These are phyloP conservation scores for Tanacetum coccineum DNA, from an alignment of 129 eudicot species.

Conservation along the genomic window DNA sequence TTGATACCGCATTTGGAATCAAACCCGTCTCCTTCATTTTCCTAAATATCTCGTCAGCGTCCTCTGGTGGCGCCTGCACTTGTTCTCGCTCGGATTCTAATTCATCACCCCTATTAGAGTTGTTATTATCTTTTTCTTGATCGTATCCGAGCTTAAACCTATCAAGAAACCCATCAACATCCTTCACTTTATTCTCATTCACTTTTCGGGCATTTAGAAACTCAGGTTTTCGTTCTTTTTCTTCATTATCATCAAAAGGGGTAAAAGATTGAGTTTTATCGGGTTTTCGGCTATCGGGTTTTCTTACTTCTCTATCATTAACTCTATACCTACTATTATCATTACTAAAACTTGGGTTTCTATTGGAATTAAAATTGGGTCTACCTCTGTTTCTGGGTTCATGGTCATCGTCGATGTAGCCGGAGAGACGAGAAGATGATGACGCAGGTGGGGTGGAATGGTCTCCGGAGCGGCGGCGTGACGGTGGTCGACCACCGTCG, in stretches of 20 bases:
- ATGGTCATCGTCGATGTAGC: conserved; percentile 24
- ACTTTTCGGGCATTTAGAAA: conserved; percentile 1
- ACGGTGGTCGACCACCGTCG: conserved; percentile 27
- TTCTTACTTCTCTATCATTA: conserved; percentile 22
- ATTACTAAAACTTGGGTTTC: conserved; percentile 16
- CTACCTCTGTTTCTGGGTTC: conserved; percentile 19
- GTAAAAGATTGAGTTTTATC: conserved; percentile 18
- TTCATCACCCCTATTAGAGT: neutral
- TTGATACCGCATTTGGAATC: conserved; percentile 90
- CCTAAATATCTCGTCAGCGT: conserved; percentile 77
- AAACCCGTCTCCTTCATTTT: conserved; percentile 93
- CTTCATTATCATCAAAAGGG: conserved; percentile 24
- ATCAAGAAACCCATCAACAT: conserved; percentile 47
- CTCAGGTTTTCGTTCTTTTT: conserved; percentile 24
- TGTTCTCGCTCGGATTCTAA: conserved; percentile 11
- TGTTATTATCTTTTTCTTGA: conserved; percentile 22
- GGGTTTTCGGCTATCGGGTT: conserved; percentile 16
- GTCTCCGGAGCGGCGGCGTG: too few species aligned
- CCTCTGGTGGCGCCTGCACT: conserved; percentile 39
- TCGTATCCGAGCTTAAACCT: conserved; percentile 55
- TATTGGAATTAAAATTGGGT: conserved; percentile 16
- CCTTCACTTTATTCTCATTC: conserved; percentile 8
- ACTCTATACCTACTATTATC: conserved; percentile 18
- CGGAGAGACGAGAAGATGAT: conserved; percentile 25
- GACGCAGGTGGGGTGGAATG: too few species aligned